Percentiles rank a stretch among this genome's conserved stretches.
These are phyloP conservation scores for Hyphopichia pseudoburtonii DNA, from an alignment of 1,139 yeast genomes.

Conservation along the genomic window DNA sequence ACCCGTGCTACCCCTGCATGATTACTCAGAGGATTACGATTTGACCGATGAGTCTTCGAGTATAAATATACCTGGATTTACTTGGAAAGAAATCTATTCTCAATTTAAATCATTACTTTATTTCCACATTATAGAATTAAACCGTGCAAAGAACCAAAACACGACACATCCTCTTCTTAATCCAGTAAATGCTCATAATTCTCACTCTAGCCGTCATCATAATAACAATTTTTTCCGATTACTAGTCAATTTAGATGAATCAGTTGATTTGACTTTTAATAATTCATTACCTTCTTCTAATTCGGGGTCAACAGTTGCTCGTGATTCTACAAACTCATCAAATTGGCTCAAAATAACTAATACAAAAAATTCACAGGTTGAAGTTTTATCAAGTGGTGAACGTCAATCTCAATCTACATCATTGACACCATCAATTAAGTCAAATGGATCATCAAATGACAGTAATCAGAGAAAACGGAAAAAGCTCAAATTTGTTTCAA, in stretches of 20 bases:
- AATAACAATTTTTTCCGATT: conserved; percentile 28
- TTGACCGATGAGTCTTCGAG: conserved; percentile 8
- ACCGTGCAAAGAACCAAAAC: conserved; percentile 8
- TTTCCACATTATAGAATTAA: conserved; percentile 28
- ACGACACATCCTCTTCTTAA: too few species aligned
- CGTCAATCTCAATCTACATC: conserved; percentile 1
- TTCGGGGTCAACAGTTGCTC: too few species aligned
- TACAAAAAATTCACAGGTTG: background rate
- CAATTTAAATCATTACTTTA: conserved; percentile 32
- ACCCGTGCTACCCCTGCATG: too few species aligned
- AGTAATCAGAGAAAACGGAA: background rate
- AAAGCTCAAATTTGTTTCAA: conserved; percentile 16
- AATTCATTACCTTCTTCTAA: background rate
- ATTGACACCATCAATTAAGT: background rate
- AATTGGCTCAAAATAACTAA: conserved; percentile 25
- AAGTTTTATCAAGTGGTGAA: background rate
- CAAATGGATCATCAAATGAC: too few species aligned
- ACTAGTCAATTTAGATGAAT: conserved; percentile 27
- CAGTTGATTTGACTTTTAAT: conserved; percentile 17
- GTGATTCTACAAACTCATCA: background rate
- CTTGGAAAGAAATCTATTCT: conserved; percentile 35
- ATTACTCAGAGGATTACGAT: background rate
- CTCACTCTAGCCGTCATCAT: conserved; percentile 4
- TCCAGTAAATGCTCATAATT: conserved; percentile 1
- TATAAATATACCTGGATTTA: conserved; percentile 24